A percentile compares a stretch with the other conserved stretches of the same genome.
These are phyloP conservation scores for Eucalyptus erythrocorys DNA, from an alignment of 345 rosid genomes.

Conservation along the genomic window DNA sequence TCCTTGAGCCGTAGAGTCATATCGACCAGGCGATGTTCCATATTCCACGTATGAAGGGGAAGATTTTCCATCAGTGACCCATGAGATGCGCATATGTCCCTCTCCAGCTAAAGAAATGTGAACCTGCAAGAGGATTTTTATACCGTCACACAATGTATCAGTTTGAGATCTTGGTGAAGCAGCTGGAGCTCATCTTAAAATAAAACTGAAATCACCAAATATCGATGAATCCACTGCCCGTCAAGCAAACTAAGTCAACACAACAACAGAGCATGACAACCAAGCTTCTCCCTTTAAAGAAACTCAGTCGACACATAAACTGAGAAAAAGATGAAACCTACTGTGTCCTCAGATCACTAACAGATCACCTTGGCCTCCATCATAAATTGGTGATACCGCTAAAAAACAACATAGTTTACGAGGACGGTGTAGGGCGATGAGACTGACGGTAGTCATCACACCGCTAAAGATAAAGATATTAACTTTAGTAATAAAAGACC, in stretches of 20 bases:
- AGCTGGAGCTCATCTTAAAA: not conserved
- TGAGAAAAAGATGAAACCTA: not conserved
- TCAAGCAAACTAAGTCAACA: not conserved
- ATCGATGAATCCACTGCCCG: not conserved
- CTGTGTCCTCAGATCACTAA: not conserved
- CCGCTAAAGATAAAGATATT: not conserved
- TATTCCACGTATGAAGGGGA: conserved; percentile 67
- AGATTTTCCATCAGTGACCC: conserved; percentile 58
- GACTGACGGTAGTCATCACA: not conserved
- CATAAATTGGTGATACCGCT: not conserved
- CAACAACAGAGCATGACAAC: not conserved
- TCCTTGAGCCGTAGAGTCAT: conserved; percentile 38
- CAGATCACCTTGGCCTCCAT: not conserved
- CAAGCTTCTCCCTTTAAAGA: not conserved
- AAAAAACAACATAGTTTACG: not conserved
- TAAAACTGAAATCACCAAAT: not conserved
- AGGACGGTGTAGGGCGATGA: not conserved
- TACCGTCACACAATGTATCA: not conserved
- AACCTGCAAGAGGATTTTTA: conserved; percentile 16
- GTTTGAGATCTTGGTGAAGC: not conserved
- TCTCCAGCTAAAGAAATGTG: conserved; percentile 82
- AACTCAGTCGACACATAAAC: not conserved
- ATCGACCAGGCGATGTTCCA: conserved; percentile 64
- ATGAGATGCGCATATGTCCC: conserved; percentile 66
- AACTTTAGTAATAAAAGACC: not conserved